phyloP scores from a whole-genome alignment of 495 filamentous ascomycete genomes.

The Lasiosphaeris hirsuta region DNA sequence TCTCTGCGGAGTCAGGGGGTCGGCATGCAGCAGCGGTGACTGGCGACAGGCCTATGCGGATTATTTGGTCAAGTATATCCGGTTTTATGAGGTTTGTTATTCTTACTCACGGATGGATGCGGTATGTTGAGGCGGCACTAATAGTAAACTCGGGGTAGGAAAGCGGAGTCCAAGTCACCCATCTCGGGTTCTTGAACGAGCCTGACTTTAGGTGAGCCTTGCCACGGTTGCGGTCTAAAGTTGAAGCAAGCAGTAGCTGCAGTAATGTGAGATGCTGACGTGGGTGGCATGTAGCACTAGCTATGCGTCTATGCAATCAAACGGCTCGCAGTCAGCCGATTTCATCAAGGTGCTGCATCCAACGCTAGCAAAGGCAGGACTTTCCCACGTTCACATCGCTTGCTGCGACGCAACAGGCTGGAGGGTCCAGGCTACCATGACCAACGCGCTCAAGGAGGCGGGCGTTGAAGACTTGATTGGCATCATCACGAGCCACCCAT shows the following conservation, averaged over 20 bases:
- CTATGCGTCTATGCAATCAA: constrained; percentile 47
- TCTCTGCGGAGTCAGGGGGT: constrained; percentile 47
- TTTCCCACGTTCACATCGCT: constrained; percentile 36
- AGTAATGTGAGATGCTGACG: no score
- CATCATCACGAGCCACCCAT: constrained; percentile 49
- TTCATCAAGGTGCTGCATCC: constrained; percentile 47
- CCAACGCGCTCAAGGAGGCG: constrained; percentile 36
- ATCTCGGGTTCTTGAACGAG: constrained; percentile 57
- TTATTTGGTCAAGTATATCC: constrained; percentile 51
- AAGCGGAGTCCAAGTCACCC: constrained; percentile 45
- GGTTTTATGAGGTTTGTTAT: constrained; percentile 39
- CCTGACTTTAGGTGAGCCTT: constrained; percentile 42
- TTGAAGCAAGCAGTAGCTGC: no score
- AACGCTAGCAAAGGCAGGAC: constrained; percentile 35
- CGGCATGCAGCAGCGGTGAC: constrained; percentile 46
- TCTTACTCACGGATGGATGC: background rate
- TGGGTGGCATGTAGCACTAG: constrained; percentile 18
- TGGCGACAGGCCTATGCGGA: constrained; percentile 56
- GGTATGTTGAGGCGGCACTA: no score
- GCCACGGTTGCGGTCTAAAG: background rate
- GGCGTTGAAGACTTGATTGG: constrained; percentile 41
- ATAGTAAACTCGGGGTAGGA: background rate
- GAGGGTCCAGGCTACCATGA: constrained; percentile 38
- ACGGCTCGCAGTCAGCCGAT: constrained; percentile 44
- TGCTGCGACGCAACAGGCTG: constrained; percentile 55